phyloP scores from a whole-genome alignment of 1,139 yeast species.

The Debaryomyces robertsiae region DNA sequence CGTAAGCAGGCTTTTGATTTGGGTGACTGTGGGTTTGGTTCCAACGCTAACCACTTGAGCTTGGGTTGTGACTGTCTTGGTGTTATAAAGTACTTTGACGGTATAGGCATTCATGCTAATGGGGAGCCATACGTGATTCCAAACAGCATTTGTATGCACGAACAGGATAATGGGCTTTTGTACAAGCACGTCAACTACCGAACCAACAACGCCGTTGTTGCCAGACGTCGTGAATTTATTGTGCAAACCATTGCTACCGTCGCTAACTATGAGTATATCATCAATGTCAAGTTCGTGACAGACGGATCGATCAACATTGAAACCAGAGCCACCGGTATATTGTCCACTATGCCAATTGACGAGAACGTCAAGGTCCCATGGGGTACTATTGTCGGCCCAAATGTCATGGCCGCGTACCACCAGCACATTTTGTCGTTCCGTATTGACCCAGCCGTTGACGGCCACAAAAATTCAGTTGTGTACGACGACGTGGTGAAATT shows the following conservation, averaged over 20 bases:
- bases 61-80: conserved; percentile 93
- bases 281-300: conserved; percentile 76
- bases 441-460: conserved; percentile 87
- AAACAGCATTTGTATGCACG: conserved; percentile 86
- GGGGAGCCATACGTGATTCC: conserved; percentile 71
- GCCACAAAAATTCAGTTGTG: conserved; percentile 76
- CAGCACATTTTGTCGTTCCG: conserved; percentile 85
- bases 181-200: conserved; percentile 87
- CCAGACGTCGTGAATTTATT: conserved; percentile 84
- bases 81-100: conserved; percentile 78
- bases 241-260: conserved; percentile 88
- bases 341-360: conserved; percentile 83
- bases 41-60: conserved; percentile 68
- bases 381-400: conserved; percentile 86
- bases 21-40: conserved; percentile 91
- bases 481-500: conserved; percentile 73
- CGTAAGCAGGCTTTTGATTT: conserved; percentile 91
- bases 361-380: conserved; percentile 72
- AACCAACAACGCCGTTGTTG: conserved; percentile 70
- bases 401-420: conserved; percentile 86
- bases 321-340: conserved; percentile 86
- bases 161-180: conserved; percentile 75
- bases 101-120: conserved; percentile 56
- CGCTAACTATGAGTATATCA: conserved; percentile 85
- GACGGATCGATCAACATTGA: conserved; percentile 84